phyloP scores from a whole-genome alignment of 2,329 filamentous ascomycete species.

The Pseudogymnoascus sp. region DNA sequence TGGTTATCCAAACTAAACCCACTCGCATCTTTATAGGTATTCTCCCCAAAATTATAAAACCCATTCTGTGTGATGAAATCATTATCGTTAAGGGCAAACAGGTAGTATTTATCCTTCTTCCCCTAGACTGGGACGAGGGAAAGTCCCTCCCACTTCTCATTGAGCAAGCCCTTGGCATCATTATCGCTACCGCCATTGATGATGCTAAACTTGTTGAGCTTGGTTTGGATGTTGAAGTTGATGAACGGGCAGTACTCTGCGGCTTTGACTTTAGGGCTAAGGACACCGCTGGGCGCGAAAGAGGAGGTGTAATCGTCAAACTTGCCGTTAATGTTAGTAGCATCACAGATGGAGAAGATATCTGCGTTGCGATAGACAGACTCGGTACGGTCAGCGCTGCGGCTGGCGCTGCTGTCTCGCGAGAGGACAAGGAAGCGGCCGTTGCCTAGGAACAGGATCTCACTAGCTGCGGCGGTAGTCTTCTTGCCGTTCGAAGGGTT shows the following conservation, averaged over 20 bases:
- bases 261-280: conserved; percentile 45
- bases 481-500: conserved; percentile 39
- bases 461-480: conserved; percentile 54
- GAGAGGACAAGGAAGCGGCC: conserved; percentile 60
- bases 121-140: conserved; percentile 48
- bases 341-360: conserved; percentile 53
- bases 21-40: conserved; percentile 44
- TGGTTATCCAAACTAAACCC: conserved; percentile 51
- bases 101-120: conserved; percentile 52
- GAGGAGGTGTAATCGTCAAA: conserved; percentile 30
- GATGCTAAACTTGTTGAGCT: conserved; percentile 57
- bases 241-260: conserved; percentile 58
- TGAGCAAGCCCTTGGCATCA: conserved; percentile 46
- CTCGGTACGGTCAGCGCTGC: conserved; percentile 41
- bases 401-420: conserved; percentile 53
- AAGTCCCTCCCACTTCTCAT: conserved; percentile 72
- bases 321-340: conserved; percentile 50
- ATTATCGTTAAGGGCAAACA: conserved; percentile 62
- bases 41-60: conserved; percentile 44
- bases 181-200: conserved; percentile 56
- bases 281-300: conserved; percentile 37
- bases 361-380: conserved; percentile 62
- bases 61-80: conserved; percentile 67
- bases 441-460: conserved; percentile 55
- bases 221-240: conserved; percentile 57